Percentiles rank a stretch among this genome's conserved stretches.
phyloP scores from a whole-genome alignment of 768 basidiomycete genomes.

The Termitomyces sp. region DNA sequence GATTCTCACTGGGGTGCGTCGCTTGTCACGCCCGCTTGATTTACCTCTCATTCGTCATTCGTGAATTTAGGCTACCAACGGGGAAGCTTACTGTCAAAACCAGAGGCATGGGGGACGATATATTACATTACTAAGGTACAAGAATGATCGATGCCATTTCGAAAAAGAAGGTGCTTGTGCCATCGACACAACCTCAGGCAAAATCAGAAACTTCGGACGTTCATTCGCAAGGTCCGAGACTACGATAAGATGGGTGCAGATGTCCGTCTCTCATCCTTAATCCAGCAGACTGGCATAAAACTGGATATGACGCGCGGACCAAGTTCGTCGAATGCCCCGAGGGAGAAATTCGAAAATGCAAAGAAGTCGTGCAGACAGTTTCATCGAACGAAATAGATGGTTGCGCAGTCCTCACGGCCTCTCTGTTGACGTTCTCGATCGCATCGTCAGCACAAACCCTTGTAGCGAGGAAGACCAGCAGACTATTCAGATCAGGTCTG shows the following conservation, averaged over 20 bases:
- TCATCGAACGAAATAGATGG: conserved; percentile 97
- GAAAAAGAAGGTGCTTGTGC: conserved; percentile 91
- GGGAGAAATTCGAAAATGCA: conserved; percentile 96
- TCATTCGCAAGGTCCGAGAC: conserved; percentile 97
- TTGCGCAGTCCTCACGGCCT: conserved; percentile 94
- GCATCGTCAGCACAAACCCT: conserved; percentile 91
- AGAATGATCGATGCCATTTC: conserved; percentile 99
- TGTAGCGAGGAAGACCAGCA: conserved; percentile 82
- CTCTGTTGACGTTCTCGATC: conserved; percentile 91
- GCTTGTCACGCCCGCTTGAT: conserved; percentile 7
- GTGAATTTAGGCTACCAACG: conserved; percentile 79
- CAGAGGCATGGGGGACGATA: conserved; percentile 97
- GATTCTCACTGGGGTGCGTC: conserved; percentile 85
- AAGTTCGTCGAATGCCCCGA: conserved; percentile 98
- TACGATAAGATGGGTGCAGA: conserved; percentile 99
- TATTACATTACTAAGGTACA: conserved; percentile 97
- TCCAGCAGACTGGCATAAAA: not conserved
- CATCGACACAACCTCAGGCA: conserved; percentile 97
- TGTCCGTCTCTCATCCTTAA: conserved; percentile 50
- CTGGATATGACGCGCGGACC: conserved; percentile 53
- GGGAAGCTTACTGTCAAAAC: conserved; percentile 97
- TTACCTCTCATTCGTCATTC: not conserved
- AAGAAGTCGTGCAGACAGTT: conserved; percentile 96
- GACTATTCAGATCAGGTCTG: conserved; percentile 89
- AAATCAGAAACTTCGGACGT: conserved; percentile 92